Evolutionary conservation across 257 asterid species (phyloP).

Genomic region (Lycium barbarum): DNA sequence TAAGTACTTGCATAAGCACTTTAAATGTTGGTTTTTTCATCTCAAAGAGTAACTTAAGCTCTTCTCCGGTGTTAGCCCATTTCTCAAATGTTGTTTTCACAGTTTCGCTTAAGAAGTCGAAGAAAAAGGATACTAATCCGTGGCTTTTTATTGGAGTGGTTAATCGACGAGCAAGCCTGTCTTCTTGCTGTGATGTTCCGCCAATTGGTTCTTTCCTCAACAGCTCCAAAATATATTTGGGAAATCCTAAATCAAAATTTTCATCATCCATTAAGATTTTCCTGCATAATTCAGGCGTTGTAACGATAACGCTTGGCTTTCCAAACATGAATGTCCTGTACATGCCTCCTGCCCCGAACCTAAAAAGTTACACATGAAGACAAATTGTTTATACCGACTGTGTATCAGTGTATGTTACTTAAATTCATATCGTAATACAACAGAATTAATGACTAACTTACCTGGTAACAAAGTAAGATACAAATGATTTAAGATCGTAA

Average conservation of each 20-base stretch:
- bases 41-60: neutral
- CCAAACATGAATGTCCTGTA: too few species aligned
- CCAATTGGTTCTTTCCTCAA: neutral
- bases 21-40: neutral
- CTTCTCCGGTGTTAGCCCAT: neutral
- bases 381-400: too few species aligned
- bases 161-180: neutral
- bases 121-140: neutral
- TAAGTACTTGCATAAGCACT: neutral
- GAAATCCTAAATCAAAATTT: neutral
- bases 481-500: neutral
- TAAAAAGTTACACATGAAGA: too few species aligned
- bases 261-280: neutral
- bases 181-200: neutral
- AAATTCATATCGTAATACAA: too few species aligned
- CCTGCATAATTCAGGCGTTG: too few species aligned
- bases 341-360: too few species aligned
- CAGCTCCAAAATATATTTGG: neutral
- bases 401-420: too few species aligned
- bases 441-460: neutral
- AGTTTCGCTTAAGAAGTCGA: neutral
- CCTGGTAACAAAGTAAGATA: constrained; percentile 3
- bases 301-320: too few species aligned
- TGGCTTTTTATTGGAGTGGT: neutral
- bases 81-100: neutral